Evolutionary conservation across 768 basidiomycete species (phyloP).

Genomic region (Hebeloma cylindrosporum): DNA sequence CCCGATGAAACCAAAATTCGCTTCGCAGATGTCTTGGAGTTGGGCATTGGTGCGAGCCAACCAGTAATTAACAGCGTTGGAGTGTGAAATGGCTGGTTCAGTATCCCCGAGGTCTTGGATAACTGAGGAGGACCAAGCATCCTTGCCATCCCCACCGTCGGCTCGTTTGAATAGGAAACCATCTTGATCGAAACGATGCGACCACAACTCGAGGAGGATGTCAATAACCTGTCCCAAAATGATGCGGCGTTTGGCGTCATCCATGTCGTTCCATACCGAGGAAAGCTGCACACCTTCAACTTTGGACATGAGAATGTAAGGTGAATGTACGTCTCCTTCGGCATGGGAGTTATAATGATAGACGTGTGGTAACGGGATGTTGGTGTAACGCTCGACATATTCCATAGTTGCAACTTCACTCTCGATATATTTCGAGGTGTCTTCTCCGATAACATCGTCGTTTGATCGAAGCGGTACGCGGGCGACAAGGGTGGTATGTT

Average conservation of each 20-base stretch:
- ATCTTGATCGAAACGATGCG: constrained; percentile 5
- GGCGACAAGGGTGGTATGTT: constrained; percentile 1
- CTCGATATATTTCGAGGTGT: neutral
- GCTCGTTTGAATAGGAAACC: constrained; percentile 3
- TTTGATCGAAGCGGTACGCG: constrained; percentile 3
- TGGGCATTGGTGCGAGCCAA: constrained; percentile 5
- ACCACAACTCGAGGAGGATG: constrained; percentile 9
- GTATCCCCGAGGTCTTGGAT: neutral
- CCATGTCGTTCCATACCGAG: constrained; percentile 7
- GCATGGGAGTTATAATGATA: neutral
- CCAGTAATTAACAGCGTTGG: constrained; percentile 5
- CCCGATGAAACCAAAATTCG: neutral
- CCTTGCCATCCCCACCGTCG: neutral
- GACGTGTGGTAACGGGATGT: constrained; percentile 1
- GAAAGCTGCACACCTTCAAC: constrained; percentile 4
- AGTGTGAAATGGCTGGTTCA: neutral
- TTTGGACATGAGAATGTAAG: constrained; percentile 6
- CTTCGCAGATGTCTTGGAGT: neutral
- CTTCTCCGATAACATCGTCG: neutral
- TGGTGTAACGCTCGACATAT: constrained; percentile 1
- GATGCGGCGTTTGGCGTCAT: constrained; percentile 3
- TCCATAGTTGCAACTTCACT: constrained; percentile 12
- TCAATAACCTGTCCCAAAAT: constrained; percentile 8
- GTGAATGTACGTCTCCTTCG: neutral
- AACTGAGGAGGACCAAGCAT: neutral